Conservation (phyloP, 371 early-diverging fungal genomes). For the Batkoa obscura region DNA sequence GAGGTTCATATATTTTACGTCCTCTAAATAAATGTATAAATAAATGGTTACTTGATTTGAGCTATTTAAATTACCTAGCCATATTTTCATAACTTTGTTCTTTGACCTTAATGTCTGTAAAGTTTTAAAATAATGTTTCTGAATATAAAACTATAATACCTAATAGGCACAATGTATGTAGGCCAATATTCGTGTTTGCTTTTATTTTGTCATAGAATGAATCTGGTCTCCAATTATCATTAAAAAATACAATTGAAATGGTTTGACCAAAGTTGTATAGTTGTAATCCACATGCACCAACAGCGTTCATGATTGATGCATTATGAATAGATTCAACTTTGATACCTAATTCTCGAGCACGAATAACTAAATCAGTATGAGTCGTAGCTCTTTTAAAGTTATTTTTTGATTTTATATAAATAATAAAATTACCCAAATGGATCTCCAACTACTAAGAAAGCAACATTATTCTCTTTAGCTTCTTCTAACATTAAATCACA, state of each 20-base stretch:
- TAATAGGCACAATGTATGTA: slow-evolving; percentile 95
- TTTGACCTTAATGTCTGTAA: slow-evolving; percentile 93
- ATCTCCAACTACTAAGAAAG: slow-evolving; percentile 98
- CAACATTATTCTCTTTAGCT: slow-evolving; percentile 75
- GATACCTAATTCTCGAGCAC: slow-evolving; percentile 77
- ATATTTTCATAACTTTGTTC: slow-evolving; percentile 92
- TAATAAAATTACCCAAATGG: slow-evolving; percentile 59
- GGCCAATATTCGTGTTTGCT: slow-evolving; percentile 57
- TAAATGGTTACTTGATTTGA: neutral
- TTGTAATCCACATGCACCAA: slow-evolving; percentile 95
- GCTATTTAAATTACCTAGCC: slow-evolving; percentile 45
- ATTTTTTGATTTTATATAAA: neutral
- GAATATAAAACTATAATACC: slow-evolving; percentile 13
- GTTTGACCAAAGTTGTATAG: slow-evolving; percentile 98
- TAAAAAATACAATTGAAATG: slow-evolving; percentile 97
- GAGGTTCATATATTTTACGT: slow-evolving; percentile 85
- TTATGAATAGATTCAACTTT: slow-evolving; percentile 89
- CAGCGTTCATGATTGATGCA: slow-evolving; percentile 97
- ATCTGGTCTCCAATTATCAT: slow-evolving; percentile 90
- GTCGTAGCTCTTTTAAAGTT: slow-evolving; percentile 80
- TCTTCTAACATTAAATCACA: slow-evolving; percentile 76
- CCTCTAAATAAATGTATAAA: slow-evolving; percentile 23
- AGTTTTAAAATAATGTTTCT: neutral
- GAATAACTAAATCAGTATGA: slow-evolving; percentile 92
- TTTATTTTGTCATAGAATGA: slow-evolving; percentile 90